These are phyloP conservation scores for Trichoderma pleuroti DNA, from an alignment of 2,329 filamentous ascomycete species.

Conservation along the genomic window DNA sequence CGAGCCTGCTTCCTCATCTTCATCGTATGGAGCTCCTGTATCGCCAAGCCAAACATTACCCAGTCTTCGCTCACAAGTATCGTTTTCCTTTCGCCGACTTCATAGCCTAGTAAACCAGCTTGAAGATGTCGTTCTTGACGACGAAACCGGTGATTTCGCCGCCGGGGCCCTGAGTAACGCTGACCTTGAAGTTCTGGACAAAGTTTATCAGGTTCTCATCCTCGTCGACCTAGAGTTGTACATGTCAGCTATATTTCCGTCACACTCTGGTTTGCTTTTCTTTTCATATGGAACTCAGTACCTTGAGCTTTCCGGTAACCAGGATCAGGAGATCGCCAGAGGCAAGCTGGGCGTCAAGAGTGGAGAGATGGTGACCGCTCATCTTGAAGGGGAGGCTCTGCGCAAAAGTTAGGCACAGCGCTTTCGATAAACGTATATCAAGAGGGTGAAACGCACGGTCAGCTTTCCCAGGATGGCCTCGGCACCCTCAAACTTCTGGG, in stretches of 20 bases:
- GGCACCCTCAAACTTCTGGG: slow-evolving; percentile 60
- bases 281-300: slow-evolving; percentile 36
- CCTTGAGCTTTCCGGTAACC: slow-evolving; percentile 81
- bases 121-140: slow-evolving; percentile 94
- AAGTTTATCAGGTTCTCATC: slow-evolving; percentile 20
- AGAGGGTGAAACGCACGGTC: slow-evolving; percentile 50
- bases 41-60: slow-evolving; percentile 14
- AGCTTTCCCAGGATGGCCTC: slow-evolving; percentile 75
- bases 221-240: slow-evolving; percentile 7
- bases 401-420: slow-evolving; percentile 1
- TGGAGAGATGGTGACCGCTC: slow-evolving; percentile 73
- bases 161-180: slow-evolving; percentile 13
- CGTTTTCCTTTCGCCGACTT: background rate
- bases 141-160: slow-evolving; percentile 52
- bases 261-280: background rate
- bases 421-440: background rate
- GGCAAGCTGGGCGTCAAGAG: slow-evolving; percentile 79
- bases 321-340: slow-evolving; percentile 75
- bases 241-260: background rate
- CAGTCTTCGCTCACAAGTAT: background rate
- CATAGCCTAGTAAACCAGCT: slow-evolving; percentile 64
- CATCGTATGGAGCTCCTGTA: background rate
- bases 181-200: slow-evolving; percentile 19
- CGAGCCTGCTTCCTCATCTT: background rate
- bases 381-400: slow-evolving; percentile 77